Base-by-base conservation (phyloP, 108 stramenopile species). In the Parmales sp. region DNA sequence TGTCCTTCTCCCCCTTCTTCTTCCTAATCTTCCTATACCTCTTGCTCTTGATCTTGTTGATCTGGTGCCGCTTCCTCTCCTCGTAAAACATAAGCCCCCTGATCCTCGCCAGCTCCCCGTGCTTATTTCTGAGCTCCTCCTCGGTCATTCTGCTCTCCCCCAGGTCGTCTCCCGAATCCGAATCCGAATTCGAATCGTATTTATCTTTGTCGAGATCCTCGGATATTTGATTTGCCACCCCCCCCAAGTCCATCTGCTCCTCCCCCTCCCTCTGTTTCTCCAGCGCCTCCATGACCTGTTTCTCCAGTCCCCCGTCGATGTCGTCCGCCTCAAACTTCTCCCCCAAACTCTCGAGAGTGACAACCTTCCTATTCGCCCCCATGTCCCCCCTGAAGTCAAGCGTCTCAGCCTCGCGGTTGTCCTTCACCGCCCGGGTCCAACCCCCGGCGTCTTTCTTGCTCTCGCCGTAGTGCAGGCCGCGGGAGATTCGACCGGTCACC, bases 41-140 rank as follows among this genome's bases (percentile, higher is more conserved):
- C 70, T 97, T 97, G 6, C 91, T 93, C 73, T 99, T 99, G 78
- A 97, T 99, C 77, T 98, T 98, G 78, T 99, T 99, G 51, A 95
- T 90, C n/a, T 93, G 93, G 69, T 93, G 90, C 22, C 90, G 84
- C 69, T 98, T 99, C 73, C 93, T 88, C 75, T 99, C 95, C 66
- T 96, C 92, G 79, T 99, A 99, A 72, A 97, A 99, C 89, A 99
- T 84, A 60, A 99, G 84, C 31, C 94, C 93, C 51, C 93, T 76
- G 71, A 99, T 82, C 72, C 95, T 94, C 22, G 95, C 91, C 41
- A 99, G 79, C 72, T 96, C 91, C 9, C 89, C 90, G 23, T 93
- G 91, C 26, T 95, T 75, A 73, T 91, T 89, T 63, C 88, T 83
- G 63, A 92, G 90, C 75, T 95, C 94, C 73, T 92, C 90, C 54